Percentiles rank a stretch among this genome's conserved stretches.
Conservation (phyloP, 768 basidiomycete genomes). For the Tulasnella sp. region DNA sequence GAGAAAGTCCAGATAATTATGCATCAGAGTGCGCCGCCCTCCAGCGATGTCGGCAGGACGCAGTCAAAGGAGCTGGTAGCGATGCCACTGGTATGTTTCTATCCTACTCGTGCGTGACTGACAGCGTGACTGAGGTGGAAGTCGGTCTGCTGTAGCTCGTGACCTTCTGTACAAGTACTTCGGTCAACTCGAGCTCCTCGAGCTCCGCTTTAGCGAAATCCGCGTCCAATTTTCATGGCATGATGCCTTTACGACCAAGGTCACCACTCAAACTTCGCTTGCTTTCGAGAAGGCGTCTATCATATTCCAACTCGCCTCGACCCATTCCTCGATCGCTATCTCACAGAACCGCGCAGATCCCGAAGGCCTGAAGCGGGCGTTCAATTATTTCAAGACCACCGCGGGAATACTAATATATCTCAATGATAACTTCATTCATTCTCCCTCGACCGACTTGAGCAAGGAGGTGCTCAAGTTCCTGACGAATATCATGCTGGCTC, state of each 20-base stretch:
- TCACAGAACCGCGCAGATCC: constrained; percentile 80
- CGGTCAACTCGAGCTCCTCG: constrained; percentile 94
- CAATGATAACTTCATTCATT: constrained; percentile 99
- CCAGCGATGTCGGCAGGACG: constrained; percentile 90
- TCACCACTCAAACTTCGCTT: constrained; percentile 90
- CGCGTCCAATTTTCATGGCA: constrained; percentile 91
- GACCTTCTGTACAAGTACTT: constrained; percentile 99
- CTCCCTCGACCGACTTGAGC: constrained; percentile 89
- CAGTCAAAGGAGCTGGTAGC: constrained; percentile 91
- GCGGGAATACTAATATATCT: constrained; percentile 98
- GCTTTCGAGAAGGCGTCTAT: constrained; percentile 98
- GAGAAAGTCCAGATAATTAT: constrained; percentile 87
- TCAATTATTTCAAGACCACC: constrained; percentile 80
- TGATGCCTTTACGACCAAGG: constrained; percentile 92
- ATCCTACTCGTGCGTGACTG: not conserved
- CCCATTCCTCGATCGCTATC: constrained; percentile 84
- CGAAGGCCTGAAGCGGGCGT: constrained; percentile 87
- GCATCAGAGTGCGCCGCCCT: constrained; percentile 72
- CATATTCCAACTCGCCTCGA: constrained; percentile 91
- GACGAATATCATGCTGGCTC: constrained; percentile 78
- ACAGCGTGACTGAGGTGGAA: not conserved
- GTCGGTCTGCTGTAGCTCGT: constrained; percentile 45
- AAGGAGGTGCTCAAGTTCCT: constrained; percentile 92
- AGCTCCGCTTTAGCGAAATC: constrained; percentile 93
- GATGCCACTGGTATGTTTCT: constrained; percentile 72